phyloP scores from a whole-genome alignment of 164 flowering plant genomes.

The Umbellularia californica region DNA sequence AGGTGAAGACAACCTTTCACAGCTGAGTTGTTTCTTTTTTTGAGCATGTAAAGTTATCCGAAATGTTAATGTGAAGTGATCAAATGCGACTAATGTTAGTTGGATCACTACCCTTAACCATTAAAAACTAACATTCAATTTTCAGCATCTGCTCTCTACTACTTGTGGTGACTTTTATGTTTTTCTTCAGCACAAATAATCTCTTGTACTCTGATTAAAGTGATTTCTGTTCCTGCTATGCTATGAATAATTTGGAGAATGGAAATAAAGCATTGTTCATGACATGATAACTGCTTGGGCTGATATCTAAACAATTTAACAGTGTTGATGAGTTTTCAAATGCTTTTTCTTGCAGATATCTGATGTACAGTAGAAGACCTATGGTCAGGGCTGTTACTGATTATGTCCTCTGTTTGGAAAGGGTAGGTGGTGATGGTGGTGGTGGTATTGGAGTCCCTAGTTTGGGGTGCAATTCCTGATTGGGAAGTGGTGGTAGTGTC shows the following conservation, averaged over 20 bases:
- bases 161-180: too few relatives aligned
- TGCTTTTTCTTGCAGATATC: neutral
- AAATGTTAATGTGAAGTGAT: too few relatives aligned
- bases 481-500: too few relatives aligned
- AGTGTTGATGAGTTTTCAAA: neutral
- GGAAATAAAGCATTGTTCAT: neutral
- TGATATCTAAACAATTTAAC: neutral
- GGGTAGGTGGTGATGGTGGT: neutral
- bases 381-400: neutral
- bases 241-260: neutral
- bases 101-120: too few relatives aligned
- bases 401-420: neutral
- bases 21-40: too few relatives aligned
- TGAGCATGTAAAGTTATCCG: too few relatives aligned
- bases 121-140: too few relatives aligned
- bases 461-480: neutral
- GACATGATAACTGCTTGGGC: neutral
- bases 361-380: conserved; percentile 3
- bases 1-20: too few relatives aligned
- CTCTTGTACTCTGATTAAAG: too few relatives aligned
- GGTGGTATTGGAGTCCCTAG: neutral
- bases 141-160: too few relatives aligned
- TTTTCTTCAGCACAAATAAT: too few relatives aligned
- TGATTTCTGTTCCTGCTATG: neutral
- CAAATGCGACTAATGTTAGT: too few relatives aligned